Base-by-base conservation (phyloP, 331 rosid genomes). In the Quercus lobata region DNA sequence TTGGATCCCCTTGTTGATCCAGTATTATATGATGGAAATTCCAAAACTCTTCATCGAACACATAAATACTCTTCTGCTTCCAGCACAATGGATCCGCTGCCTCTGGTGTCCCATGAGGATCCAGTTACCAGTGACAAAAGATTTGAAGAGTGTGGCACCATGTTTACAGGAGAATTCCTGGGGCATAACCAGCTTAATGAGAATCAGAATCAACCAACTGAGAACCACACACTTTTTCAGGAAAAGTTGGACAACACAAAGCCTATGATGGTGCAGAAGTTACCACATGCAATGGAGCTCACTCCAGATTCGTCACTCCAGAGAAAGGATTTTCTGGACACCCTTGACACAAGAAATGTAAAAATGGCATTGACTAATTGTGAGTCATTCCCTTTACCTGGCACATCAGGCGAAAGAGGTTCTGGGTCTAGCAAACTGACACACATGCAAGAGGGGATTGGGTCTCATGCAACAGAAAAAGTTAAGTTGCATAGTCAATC, bases 251-350 rank as follows among this genome's bases (percentile, higher is more conserved):
- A 49, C 25, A 35, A 9, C 35, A 17, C 17, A 5, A 46, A 30
- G 69, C 79, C 75, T 57, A 55, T 56, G n/a, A 61, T 63, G 5
- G 82, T 73, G 63, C 81, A 86, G 72, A 87, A 83, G 69, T 73
- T 57, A 69, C 78, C 83, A 18, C 82, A 87, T 21, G 90, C 88
- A 1, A 84, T 72, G 78, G 85, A 87, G 75, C 81, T 85, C 1
- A 66, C 84, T 46, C 76, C 77, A 27, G 95, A 88, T 82, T 86
- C 87, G 69, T 89, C 89, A 6, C 85, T 69, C 61, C 85, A 82
- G 74, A 83, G 82, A 77, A 90, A 85, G 86, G 96, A 94, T 66
- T 85, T 87, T 69, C 84, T 86, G 80, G 91, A 92, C 82, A 92
- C 93, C 55, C 46, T 89, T 34, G 91, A 89, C 56, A 76, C 84